Evolutionary conservation across 129 eudicot species (phyloP), one percentile per base, ranked within the genome.

Genomic region (Solidago caesia): DNA sequence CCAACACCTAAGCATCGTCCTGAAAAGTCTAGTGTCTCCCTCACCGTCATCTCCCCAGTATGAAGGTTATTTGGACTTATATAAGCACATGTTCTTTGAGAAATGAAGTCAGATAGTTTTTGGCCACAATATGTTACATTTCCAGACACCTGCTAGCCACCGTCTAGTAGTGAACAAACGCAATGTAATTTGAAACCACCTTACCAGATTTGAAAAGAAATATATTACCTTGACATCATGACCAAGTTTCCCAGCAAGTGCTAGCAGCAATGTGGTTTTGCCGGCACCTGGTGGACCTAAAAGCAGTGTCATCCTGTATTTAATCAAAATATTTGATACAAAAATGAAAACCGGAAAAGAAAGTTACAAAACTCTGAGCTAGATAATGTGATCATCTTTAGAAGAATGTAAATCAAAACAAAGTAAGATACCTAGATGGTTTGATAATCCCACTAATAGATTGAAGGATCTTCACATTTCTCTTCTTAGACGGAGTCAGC

Each of bases 261-360:
- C 89, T 53, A 85, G 71, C 27, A 85, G 44, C 78, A 85, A 76
- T 21, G 89, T 82, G 11, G 89, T 85, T 68, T 85, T 85, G 2
- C 89, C 89, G 5, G 86, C 84, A 39, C 86, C 79, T 16, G 89
- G 89, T 13, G 89, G 87, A 44, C 89, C 89, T 76, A 85, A 57
- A 75, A 85, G 87, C 12, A 85, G 64, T 25, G 86, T 82, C 87
- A 85, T 71, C 82, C 89, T 85, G 76, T 44, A 25, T 73, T 60
- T 62, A 29, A 27, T 73, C 10, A 44, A 12, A 42, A 5, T 14
- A 6, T 69, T 15, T 16, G 16, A 9, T 26, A 10, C 3, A 61
- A 10, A 47, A 39, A 64, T 12, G 1, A 43, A 29, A 39, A 41
- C 13, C 26, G 21, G 5, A 68, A 46, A 68, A 16, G 42, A 16